Evolutionary conservation across 2,329 filamentous ascomycete genomes (phyloP).

Genomic region (Chaetomium sp.): DNA sequence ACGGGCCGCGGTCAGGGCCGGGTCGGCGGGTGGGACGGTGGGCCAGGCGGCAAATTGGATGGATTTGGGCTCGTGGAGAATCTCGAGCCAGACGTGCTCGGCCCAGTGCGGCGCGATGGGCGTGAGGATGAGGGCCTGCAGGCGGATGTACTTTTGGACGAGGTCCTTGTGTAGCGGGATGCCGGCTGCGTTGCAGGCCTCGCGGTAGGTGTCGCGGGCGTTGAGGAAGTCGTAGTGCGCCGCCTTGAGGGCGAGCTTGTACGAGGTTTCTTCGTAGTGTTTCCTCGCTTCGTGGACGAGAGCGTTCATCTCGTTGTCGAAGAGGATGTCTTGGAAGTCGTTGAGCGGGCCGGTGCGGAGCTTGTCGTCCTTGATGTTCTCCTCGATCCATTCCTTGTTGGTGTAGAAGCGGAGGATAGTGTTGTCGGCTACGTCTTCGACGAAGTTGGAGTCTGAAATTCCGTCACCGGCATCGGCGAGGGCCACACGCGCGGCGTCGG

Average conservation of each 20-base stretch:
- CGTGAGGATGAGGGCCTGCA: conserved; percentile 56
- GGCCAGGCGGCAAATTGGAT: conserved; percentile 79
- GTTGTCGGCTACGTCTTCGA: conserved; percentile 88
- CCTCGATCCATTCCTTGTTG: conserved; percentile 84
- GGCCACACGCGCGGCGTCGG: conserved; percentile 81
- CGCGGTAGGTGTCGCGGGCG: conserved; percentile 77
- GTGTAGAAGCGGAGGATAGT: conserved; percentile 79
- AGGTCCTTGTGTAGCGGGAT: conserved; percentile 83
- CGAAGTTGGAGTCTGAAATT: conserved; percentile 94
- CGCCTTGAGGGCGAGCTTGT: conserved; percentile 79
- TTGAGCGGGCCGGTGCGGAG: conserved; percentile 72
- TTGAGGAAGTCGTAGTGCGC: conserved; percentile 86
- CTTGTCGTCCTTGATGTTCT: conserved; percentile 62
- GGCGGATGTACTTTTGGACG: conserved; percentile 72
- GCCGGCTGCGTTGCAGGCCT: conserved; percentile 67
- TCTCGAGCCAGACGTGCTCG: conserved; percentile 89
- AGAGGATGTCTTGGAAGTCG: conserved; percentile 78
- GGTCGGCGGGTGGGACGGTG: conserved; percentile 56
- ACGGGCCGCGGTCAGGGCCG: conserved; percentile 66
- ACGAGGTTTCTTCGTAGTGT: conserved; percentile 74
- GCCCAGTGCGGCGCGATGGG: conserved; percentile 90
- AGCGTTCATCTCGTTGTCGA: conserved; percentile 86
- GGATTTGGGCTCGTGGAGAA: conserved; percentile 68
- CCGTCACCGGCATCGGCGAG: conserved; percentile 92
- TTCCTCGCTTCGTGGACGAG: conserved; percentile 71